Percentiles rank a stretch among this genome's conserved stretches.
These are phyloP conservation scores for Orbilia javanica DNA, from an alignment of 2,329 filamentous ascomycete genomes.

Conservation along the genomic window DNA sequence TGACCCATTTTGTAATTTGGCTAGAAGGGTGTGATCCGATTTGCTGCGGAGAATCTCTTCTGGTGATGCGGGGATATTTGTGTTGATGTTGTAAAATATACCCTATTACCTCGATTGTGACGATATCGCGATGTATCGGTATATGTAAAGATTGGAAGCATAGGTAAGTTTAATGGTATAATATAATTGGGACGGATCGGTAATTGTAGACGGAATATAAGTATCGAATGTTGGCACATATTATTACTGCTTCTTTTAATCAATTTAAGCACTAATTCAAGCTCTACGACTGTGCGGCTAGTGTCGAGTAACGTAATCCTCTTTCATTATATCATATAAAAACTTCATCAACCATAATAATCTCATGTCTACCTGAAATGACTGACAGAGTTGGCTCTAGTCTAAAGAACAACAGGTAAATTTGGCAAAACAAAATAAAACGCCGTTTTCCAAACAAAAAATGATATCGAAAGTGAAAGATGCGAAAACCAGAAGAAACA, in stretches of 20 bases:
- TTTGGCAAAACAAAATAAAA: background rate
- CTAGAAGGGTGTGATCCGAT: constrained; percentile 20
- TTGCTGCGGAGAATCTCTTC: background rate
- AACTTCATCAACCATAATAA: background rate
- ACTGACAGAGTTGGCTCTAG: background rate
- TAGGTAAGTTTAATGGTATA: no score
- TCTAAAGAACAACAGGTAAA: background rate
- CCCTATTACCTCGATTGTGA: background rate
- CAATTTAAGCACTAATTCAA: background rate
- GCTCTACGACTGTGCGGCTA: background rate
- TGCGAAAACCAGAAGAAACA: background rate
- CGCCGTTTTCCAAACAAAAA: constrained; percentile 11
- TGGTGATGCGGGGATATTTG: constrained; percentile 2
- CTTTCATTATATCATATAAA: constrained; percentile 7
- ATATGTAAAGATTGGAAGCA: no score
- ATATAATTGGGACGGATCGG: background rate
- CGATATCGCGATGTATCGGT: background rate
- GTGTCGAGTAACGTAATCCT: background rate
- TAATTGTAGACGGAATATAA: no score
- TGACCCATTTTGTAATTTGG: constrained; percentile 18
- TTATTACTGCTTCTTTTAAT: background rate
- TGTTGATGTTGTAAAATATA: constrained; percentile 15
- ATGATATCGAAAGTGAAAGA: constrained; percentile 5
- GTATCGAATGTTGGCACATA: background rate
- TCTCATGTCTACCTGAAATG: constrained; percentile 35